Base-by-base conservation (phyloP, 345 rosid species). In the Dimocarpus longan region DNA sequence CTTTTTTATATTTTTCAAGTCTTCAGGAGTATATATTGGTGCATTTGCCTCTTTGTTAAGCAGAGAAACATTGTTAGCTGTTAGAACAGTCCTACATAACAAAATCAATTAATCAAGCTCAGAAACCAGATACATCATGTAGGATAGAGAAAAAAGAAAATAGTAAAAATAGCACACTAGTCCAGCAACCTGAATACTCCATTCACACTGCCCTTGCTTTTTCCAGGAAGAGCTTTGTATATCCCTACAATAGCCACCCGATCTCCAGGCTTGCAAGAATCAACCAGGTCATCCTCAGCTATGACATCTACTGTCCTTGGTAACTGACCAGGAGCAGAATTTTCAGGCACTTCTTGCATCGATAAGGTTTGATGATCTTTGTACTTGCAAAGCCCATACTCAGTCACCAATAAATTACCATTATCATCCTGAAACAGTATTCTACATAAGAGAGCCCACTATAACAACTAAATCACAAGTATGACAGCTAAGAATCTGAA, bases 251-350 rank as follows among this genome's bases (percentile, higher is more conserved):
- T 85, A 54, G 98, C 91, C 78, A 96, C 99, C 65, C 99, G 92
- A 83, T 96, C 99, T 81, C 99, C 99, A 67, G 98, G 99, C 84
- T 96, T 96, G 82, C 99, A 96, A 64, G 93, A 90, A 82, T 96
- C 99, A 83, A 96, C 98, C 81, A 96, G 81, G 82, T 96, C 98
- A 81, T 96, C 99, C 89, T 96, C 99, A 76, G 92, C 94, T 71
- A 96, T 91, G 77, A 91, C 87, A 89, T 96, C 99, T 69, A 96
- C 97, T 0, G 97, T 93, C 59, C 99, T 90, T 69, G 99, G 99
- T 82, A 96, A 97, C 87, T 96, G 99, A 83, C 99, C 99, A 78
- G 99, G 99, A 84, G 99, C 98, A 88, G 99, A 88, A 78, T 94
- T 96, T 83, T 96, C 99, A 10, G 99, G 99, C 71, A 96, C 93